A percentile compares a stretch with the other conserved stretches of the same genome.
Evolutionary conservation across 345 rosid species (phyloP).

Genomic region (Eutrema yunnanense): DNA sequence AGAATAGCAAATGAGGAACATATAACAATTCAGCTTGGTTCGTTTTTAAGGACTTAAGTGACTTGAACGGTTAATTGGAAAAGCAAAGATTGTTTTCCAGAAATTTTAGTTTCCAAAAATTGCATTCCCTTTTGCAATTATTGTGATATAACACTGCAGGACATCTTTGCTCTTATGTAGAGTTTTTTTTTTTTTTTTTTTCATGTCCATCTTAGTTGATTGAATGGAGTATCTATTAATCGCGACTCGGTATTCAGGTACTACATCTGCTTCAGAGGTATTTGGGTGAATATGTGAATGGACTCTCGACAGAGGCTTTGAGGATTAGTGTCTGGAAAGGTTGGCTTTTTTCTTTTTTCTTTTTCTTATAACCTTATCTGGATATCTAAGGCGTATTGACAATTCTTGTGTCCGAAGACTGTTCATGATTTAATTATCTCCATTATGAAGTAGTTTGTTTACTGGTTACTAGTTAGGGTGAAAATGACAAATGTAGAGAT

Average conservation of each 20-base stretch:
- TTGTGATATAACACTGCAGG: slow-evolving; percentile 11
- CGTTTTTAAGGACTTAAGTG: not conserved
- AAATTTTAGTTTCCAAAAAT: not conserved
- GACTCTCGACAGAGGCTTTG: slow-evolving; percentile 87
- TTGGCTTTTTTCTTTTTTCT: slow-evolving; percentile 19
- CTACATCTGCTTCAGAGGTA: slow-evolving; percentile 93
- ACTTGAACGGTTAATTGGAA: not conserved
- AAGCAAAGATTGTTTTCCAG: not conserved
- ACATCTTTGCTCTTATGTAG: slow-evolving; percentile 2
- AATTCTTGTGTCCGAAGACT: not conserved
- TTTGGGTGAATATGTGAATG: slow-evolving; percentile 94
- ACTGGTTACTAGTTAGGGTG: not conserved
- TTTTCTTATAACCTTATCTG: not conserved
- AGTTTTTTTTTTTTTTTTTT: not conserved
- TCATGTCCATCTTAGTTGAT: not conserved
- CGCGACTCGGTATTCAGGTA: slow-evolving; percentile 47
- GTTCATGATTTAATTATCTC: not conserved
- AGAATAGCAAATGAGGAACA: not conserved
- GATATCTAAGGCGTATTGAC: not conserved
- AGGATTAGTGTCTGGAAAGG: slow-evolving; percentile 99
- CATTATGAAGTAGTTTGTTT: not conserved
- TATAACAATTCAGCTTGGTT: not conserved
- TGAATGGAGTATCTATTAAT: slow-evolving; percentile 2
- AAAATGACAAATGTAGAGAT: not conserved
- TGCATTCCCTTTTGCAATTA: not conserved